Conservation (phyloP, 176 grass and related monocot genomes). For the Oropetium thomaeum region DNA sequence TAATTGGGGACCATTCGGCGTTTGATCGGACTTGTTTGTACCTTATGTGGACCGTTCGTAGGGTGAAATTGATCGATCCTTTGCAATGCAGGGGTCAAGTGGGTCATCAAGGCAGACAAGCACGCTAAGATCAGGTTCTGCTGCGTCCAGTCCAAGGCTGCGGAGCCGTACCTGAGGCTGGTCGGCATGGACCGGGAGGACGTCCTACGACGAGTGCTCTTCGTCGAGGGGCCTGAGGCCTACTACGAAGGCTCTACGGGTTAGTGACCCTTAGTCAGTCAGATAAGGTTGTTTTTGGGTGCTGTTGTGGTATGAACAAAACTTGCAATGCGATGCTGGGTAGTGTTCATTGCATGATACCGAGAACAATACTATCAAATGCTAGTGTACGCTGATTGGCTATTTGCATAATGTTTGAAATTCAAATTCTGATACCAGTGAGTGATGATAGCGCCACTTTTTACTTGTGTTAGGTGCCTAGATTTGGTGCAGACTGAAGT, state of each 20-base stretch:
- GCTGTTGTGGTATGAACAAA: not conserved
- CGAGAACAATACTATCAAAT: not conserved
- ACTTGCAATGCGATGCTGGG: not conserved
- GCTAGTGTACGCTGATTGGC: not conserved
- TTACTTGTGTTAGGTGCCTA: not conserved
- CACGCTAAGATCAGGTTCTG: slow-evolving; percentile 94
- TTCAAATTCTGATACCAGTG: not conserved
- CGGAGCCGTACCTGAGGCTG: slow-evolving; percentile 79
- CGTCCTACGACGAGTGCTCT: slow-evolving; percentile 72
- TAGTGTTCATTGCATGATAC: not conserved
- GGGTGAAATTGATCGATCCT: not conserved
- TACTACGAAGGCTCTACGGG: slow-evolving; percentile 90
- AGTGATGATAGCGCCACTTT: not conserved
- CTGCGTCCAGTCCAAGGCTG: slow-evolving; percentile 85
- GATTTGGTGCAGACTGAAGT: not conserved
- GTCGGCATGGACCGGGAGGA: slow-evolving; percentile 75
- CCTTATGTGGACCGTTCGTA: not conserved
- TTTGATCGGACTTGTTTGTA: not conserved
- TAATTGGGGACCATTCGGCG: not conserved
- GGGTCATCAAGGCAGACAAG: slow-evolving; percentile 75
- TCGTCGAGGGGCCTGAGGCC: slow-evolving; percentile 70
- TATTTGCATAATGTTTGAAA: not conserved
- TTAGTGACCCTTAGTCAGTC: not conserved
- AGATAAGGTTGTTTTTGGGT: not conserved
- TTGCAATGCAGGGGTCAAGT: slow-evolving; percentile 66